Evolutionary conservation across 2,329 filamentous ascomycete species (phyloP).

Genomic region (Xylariaceae sp.): DNA sequence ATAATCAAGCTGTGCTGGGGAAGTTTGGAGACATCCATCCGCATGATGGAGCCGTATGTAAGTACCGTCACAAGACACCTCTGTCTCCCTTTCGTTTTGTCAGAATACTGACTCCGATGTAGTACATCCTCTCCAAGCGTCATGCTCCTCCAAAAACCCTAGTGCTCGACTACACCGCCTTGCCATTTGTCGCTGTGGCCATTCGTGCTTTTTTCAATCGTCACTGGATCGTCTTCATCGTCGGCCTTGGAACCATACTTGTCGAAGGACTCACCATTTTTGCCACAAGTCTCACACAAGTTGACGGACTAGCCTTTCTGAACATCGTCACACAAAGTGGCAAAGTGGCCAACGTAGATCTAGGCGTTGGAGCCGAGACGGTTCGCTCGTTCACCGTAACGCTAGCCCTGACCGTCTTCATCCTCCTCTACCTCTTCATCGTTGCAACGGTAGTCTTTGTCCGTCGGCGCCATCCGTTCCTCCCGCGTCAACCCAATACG

Average conservation of each 20-base stretch:
- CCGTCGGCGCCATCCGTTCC: slow-evolving; percentile 64
- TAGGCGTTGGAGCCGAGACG: slow-evolving; percentile 59
- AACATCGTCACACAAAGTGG: slow-evolving; percentile 21
- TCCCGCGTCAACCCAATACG: slow-evolving; percentile 75
- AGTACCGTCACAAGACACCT: not conserved
- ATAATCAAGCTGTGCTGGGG: slow-evolving; percentile 67
- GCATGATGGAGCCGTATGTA: slow-evolving; percentile 69
- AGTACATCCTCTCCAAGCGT: slow-evolving; percentile 62
- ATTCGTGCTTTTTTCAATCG: slow-evolving; percentile 60
- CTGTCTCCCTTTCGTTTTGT: too few relatives aligned
- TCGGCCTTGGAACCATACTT: slow-evolving; percentile 69
- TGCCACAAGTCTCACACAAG: slow-evolving; percentile 62
- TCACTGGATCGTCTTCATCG: slow-evolving; percentile 63
- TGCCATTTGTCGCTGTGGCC: slow-evolving; percentile 66
- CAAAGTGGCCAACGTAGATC: slow-evolving; percentile 24
- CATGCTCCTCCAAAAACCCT: slow-evolving; percentile 65
- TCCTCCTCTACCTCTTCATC: slow-evolving; percentile 63
- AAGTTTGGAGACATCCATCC: slow-evolving; percentile 65
- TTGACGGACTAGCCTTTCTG: slow-evolving; percentile 62
- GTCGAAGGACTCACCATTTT: slow-evolving; percentile 72
- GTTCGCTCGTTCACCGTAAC: slow-evolving; percentile 64
- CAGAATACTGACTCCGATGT: not conserved
- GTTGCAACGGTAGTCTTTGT: slow-evolving; percentile 60
- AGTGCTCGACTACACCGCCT: slow-evolving; percentile 70
- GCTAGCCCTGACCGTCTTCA: slow-evolving; percentile 58